Evolutionary conservation across 225 moss, liverwort and hornwort species (phyloP), one percentile per base, ranked within the genome.

Genomic region (Sphagnum tenellum): DNA sequence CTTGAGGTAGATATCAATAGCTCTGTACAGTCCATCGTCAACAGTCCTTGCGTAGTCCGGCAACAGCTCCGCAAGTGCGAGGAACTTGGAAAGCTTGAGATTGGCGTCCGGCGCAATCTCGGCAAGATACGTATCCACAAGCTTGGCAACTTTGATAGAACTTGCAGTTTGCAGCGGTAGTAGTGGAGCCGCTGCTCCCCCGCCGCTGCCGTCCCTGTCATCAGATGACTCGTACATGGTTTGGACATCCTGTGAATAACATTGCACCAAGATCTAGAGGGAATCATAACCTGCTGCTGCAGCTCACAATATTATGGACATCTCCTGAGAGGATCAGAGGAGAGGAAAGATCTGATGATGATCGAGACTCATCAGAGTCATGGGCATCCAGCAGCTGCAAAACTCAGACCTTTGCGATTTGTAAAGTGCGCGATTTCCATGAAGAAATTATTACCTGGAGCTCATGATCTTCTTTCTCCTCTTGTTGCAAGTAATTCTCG

Each of bases 91-190:
- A 4, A 91, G 81, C 46, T 87, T 78, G 44, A 94, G 73, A 69
- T 94, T 94, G 49, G 94, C 89, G 61, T 94, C 94, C 7, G 91
- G 91, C 4, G 94, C 94, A 69, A 91, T 89, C 71, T 94, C 94
- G 44, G 91, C 91, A 1, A 94, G 77, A 65, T 94, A 94, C 64
- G 83, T 87, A 59, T 94, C 91, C n/a, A 94, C 62, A 14, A 94
- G 86, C 66, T 91, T 91, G 2, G 91, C 85, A 61, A 94, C 91
- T 72, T 89, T 89, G 61, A 88, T 71, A 9, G 91, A 73, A 29
- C 29, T 29, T 7, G 89, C 74, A 67, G 62, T 87, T 55, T 91
- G 91, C 2, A 85, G 77, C 11, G 89, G 89, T 29, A 29, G 29
- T 29, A 29, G 29, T 29, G 29, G 29, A 29, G 29, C 29, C 1